These are phyloP conservation scores for Penicillium sp. DNA, from an alignment of 2,329 filamentous ascomycete species.

Conservation along the genomic window DNA sequence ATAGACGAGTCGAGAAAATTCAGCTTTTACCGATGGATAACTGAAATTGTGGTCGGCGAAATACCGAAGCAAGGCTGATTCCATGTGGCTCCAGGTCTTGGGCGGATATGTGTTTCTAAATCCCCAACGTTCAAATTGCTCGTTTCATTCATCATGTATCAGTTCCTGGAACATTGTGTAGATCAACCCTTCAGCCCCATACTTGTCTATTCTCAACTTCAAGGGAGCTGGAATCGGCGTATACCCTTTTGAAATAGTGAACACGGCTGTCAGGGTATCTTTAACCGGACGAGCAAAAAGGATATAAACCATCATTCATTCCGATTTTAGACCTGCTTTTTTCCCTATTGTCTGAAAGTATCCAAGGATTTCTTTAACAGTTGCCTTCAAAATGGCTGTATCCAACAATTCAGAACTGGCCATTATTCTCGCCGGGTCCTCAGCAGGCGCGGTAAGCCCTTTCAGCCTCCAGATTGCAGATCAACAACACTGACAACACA, in stretches of 20 bases:
- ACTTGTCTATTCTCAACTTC: background rate
- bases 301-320: background rate
- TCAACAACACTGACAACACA: background rate
- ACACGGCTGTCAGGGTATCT: background rate
- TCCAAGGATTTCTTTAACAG: background rate
- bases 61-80: background rate
- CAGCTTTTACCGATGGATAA: background rate
- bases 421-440: background rate
- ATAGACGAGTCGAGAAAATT: conserved; percentile 1
- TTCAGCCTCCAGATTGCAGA: background rate
- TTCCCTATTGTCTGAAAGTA: background rate
- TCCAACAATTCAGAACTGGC: background rate
- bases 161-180: too few species aligned
- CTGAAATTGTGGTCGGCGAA: background rate
- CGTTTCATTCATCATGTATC: too few species aligned
- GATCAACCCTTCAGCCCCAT: background rate
- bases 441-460: background rate
- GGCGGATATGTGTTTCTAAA: background rate
- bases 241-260: background rate
- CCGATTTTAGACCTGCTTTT: background rate
- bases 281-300: background rate
- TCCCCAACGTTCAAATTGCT: background rate
- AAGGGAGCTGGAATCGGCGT: background rate
- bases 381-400: background rate
- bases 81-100: background rate